phyloP scores from a whole-genome alignment of 306 rosid species.

The Gillenia trifoliata region DNA sequence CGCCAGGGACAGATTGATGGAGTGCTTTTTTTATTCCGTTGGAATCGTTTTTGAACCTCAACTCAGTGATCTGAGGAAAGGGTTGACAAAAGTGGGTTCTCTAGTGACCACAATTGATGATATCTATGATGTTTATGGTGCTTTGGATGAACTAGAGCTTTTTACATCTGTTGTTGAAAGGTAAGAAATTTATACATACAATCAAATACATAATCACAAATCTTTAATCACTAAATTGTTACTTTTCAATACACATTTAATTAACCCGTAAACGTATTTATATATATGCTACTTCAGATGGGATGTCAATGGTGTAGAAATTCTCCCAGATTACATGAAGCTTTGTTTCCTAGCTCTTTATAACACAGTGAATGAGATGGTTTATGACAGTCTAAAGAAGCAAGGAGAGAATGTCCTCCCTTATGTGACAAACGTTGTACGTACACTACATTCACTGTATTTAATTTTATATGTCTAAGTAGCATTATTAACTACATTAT shows the following conservation, averaged over 20 bases:
- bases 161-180: slow-evolving; percentile 49
- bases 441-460: background rate
- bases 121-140: slow-evolving; percentile 53
- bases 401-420: slow-evolving; percentile 40
- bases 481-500: too few relatives aligned
- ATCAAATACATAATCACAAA: too few relatives aligned
- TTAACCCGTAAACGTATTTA: too few relatives aligned
- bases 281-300: too few relatives aligned
- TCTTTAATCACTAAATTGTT: too few relatives aligned
- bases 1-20: slow-evolving; percentile 46
- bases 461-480: too few relatives aligned
- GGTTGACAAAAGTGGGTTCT: slow-evolving; percentile 40
- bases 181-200: slow-evolving; percentile 27
- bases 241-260: too few relatives aligned
- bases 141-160: slow-evolving; percentile 40
- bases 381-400: slow-evolving; percentile 31
- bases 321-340: slow-evolving; percentile 43
- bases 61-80: slow-evolving; percentile 27
- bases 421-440: slow-evolving; percentile 39
- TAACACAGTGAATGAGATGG: slow-evolving; percentile 53
- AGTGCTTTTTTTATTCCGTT: slow-evolving; percentile 42
- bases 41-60: slow-evolving; percentile 49
- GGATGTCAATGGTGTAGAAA: too few relatives aligned
- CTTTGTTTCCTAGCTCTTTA: slow-evolving; percentile 51
- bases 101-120: slow-evolving; percentile 45